A percentile compares a stretch with the other conserved stretches of the same genome.
phyloP scores from a whole-genome alignment of 2,329 filamentous ascomycete species.

The Cercospora berteroae region DNA sequence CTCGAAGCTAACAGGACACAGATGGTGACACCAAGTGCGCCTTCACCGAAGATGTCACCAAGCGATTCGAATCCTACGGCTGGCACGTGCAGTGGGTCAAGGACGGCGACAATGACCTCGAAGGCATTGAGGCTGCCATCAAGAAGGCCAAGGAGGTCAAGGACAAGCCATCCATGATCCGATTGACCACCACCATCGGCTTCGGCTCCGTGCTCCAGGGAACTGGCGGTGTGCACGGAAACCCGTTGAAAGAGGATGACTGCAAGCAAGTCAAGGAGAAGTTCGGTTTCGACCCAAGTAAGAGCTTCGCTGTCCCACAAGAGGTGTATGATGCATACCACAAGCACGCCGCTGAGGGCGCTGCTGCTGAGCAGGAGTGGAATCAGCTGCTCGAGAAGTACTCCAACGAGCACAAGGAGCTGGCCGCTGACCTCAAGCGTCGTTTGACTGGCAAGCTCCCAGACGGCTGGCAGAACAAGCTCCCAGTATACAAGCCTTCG shows the following conservation, averaged over 20 bases:
- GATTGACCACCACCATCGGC: constrained; percentile 95
- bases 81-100: constrained; percentile 86
- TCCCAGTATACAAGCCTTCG: constrained; percentile 84
- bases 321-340: constrained; percentile 88
- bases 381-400: constrained; percentile 91
- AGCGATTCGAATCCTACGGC: constrained; percentile 95
- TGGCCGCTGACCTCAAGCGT: constrained; percentile 77
- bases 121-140: constrained; percentile 83
- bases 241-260: constrained; percentile 92
- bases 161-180: constrained; percentile 96
- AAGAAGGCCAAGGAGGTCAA: constrained; percentile 80
- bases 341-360: constrained; percentile 81
- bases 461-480: constrained; percentile 91
- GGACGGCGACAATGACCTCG: constrained; percentile 86
- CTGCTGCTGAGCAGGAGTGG: constrained; percentile 90
- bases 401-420: constrained; percentile 69
- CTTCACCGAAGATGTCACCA: constrained; percentile 94
- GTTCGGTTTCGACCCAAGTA: constrained; percentile 93
- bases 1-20: constrained; percentile 34
- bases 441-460: constrained; percentile 81
- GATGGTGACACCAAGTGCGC: constrained; percentile 94
- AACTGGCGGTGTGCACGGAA: constrained; percentile 93
- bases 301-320: constrained; percentile 91
- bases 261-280: constrained; percentile 89
- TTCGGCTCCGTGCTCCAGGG: constrained; percentile 92